Evolutionary conservation across 495 filamentous ascomycete genomes (phyloP), one percentile per base, ranked within the genome.

Genomic region (Eremomyces bilateralis): DNA sequence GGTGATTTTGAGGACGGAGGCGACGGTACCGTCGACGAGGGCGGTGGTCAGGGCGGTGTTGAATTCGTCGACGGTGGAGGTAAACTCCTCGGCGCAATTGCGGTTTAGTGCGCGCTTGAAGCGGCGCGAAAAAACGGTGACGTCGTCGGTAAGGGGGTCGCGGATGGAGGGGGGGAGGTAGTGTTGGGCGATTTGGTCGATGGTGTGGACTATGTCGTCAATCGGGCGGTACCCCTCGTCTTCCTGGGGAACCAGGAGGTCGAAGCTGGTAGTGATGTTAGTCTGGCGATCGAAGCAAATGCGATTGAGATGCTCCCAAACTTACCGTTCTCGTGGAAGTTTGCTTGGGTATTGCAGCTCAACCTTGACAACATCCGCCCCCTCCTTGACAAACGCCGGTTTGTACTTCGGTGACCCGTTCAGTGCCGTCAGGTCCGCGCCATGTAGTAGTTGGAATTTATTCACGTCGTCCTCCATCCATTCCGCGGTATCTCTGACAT

Each of bases 171-270:
- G 58, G 15, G 73, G 72, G 17, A 92, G 64, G 53, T 92, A 91
- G 46, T 71, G 64, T 20, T 68, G 61, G 17, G 69, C 63, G 17
- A 92, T 73, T 18, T 65, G 63, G 38, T 81, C 69, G 31, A 92
- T 71, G 11, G 80, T 76, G 32, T 74, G 64, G 35, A 76, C 60
- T 40, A 94, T 93, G 42, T 95, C 88, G 44, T 76, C 68, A 37
- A 84, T 55, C 3, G 83, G 75, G 42, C 80, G 73, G 57, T 92
- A 93, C 45, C 88, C 70, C 36, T 74, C 65, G 20, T 59, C 67
- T 27, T 88, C 79, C 39, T 69, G 70, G 12, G 79, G 73, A 34
- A 65, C 65, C 20, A 84, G 76, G 4, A 84, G 67, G 37, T 85
- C 62, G 46, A 81, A 95, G 42, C 24, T 42, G 36, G 5, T 15